Base-by-base conservation (phyloP, 176 grass and related monocot species). In the Panicum miliaceum region DNA sequence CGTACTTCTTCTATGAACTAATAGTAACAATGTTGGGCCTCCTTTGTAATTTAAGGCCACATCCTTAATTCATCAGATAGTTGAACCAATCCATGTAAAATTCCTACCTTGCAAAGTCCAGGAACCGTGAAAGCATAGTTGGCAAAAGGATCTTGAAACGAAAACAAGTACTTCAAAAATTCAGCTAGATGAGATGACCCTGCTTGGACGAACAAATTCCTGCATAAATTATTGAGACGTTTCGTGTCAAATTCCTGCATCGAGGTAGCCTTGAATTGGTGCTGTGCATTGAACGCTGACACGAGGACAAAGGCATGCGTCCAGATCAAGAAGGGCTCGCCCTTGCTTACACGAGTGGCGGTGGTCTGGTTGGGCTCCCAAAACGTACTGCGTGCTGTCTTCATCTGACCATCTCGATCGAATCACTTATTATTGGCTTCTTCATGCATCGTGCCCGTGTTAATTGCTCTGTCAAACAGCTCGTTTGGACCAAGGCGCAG, bases 281-380 rank as follows among this genome's bases (percentile, higher is more conserved):
- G 3, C 26, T 10, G 12, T 25, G 56, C n/a, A 25, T 52, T 64
- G 58, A 50, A 83, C 18, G 13, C 52, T 72, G 81, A 26, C 22
- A 75, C 71, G 13, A 34, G 19, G 69, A 83, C 57, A 73, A 50
- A 38, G 19, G 56, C 56, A 48, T 53, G 70, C 27, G 48, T 84
- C 57, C 70, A 37, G 4, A 36, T 38, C 42, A 45, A 25, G 14
- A 32, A 27, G 14, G 18, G 29, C 29, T 32, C 25, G 54, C n/a
- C 16, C 23, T 12, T 12, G 29, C 61, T 56, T 56, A 1, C 64
- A 51, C 29, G 23, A n/a, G 23, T 63, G 16, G 40, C n/a, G 54
- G 51, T 41, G n/a, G 15, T 81, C 50, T 57, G 14, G 35, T 6
- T 71, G 65, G 42, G 20, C 71, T 65, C 47, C 47, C 14, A 20